Base-by-base conservation (phyloP, 768 basidiomycete genomes). In the Lenzites betulinus region DNA sequence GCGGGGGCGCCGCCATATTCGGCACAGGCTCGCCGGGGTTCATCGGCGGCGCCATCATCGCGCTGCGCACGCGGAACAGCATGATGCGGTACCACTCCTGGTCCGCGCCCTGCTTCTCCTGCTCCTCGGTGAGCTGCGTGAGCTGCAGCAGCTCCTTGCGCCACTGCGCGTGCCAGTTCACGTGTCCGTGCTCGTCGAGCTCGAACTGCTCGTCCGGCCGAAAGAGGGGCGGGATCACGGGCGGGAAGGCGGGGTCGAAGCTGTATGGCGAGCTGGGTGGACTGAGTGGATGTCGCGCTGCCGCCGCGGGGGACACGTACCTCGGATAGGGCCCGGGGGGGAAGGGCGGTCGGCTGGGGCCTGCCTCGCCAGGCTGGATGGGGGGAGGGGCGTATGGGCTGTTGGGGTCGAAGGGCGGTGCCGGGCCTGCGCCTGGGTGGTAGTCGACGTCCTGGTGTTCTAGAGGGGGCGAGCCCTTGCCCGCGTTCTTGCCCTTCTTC, bases 61-160 rank as follows among this genome's bases (percentile, higher is more conserved):
- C 88, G 44, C 80, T 81, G 55, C 92, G 79, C 43, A 93, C 85
- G n/a, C 89, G 84, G 69, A 90, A 79, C 9, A 92, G 70, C 90
- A 93, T 93, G 83, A 90, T 87, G 63, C 88, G 78, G 67, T 87
- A 94, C 92, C 92, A 94, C 63, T 93, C 92, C 46, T 84, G 85
- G 51, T 90, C 90, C 2, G 82, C 87, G 30, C 88, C 88, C 20
- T 85, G 84, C 74, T 92, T 92, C 70, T 93, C 90, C 69, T 93
- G 92, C 66, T 93, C 88, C 9, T 75, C 80, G 0, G 92, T 89
- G n/a, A 92, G 76, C 64, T 88, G 85, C 67, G 89, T 86, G 58
- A 94, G 76, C 68, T 84, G 84, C 9, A 81, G 81, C 50, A 94
- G 81, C 74, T 94, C 92, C 71, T 93, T 93, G 57, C 87, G 75